These are phyloP conservation scores for Pezicula rhizophila DNA, from an alignment of 2,329 filamentous ascomycete species.

Conservation along the genomic window DNA sequence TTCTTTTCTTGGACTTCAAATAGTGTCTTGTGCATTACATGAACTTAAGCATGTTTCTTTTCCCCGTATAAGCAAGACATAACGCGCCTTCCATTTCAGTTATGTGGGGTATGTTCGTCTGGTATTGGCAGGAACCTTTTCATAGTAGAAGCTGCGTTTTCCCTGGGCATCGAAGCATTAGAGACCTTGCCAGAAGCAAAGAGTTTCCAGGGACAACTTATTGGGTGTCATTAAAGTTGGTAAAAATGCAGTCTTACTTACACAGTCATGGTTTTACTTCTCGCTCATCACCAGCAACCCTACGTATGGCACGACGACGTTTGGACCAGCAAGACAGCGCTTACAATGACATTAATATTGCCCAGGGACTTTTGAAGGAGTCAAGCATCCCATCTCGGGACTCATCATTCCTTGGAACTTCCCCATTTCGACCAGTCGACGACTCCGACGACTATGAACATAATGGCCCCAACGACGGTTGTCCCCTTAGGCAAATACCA, in stretches of 20 bases:
- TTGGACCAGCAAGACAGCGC: conserved; percentile 5
- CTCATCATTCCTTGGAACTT: conserved; percentile 10
- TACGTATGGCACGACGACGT: conserved; percentile 14
- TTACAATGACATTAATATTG: conserved; percentile 18
- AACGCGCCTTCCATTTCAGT: conserved; percentile 1
- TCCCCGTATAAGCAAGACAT: background rate
- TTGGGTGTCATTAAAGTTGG: conserved; percentile 1
- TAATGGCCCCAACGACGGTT: background rate
- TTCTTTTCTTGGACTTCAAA: too few relatives aligned
- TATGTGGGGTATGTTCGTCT: background rate
- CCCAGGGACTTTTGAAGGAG: conserved; percentile 16
- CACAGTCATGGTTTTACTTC: conserved; percentile 18
- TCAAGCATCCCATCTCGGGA: conserved; percentile 14
- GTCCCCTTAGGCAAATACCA: background rate
- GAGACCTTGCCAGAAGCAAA: too few relatives aligned
- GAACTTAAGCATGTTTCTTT: too few relatives aligned
- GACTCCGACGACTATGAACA: background rate
- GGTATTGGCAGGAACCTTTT: too few relatives aligned
- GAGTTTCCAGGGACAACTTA: conserved; percentile 1
- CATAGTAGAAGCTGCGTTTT: background rate
- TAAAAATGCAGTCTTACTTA: conserved; percentile 27
- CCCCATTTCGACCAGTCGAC: background rate
- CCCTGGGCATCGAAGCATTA: background rate
- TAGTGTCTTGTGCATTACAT: too few relatives aligned
- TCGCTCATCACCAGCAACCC: conserved; percentile 20